Percentiles rank a stretch among this genome's conserved stretches.
These are phyloP conservation scores for Aspergillus bombycis DNA, from an alignment of 2,329 filamentous ascomycete genomes.

Conservation along the genomic window DNA sequence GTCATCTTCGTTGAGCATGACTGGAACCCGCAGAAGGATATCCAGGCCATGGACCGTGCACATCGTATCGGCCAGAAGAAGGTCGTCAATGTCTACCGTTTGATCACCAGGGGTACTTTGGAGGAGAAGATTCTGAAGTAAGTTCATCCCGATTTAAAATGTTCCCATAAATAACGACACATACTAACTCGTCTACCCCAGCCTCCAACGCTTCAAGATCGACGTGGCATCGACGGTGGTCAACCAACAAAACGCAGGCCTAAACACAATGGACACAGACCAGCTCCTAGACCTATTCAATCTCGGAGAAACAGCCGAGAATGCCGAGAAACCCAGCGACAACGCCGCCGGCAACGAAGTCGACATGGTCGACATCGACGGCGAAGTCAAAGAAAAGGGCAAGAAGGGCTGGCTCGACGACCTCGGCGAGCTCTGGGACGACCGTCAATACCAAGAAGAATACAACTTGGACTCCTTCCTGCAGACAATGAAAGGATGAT, in stretches of 20 bases:
- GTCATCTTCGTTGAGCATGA: constrained; percentile 99
- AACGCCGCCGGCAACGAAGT: constrained; percentile 54
- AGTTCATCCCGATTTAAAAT: constrained; percentile 31
- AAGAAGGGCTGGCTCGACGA: constrained; percentile 98
- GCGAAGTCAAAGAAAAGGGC: constrained; percentile 88
- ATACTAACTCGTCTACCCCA: constrained; percentile 43
- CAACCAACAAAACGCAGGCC: constrained; percentile 95
- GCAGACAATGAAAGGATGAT: constrained; percentile 77
- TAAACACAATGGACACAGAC: constrained; percentile 96
- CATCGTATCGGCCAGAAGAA: constrained; percentile 99
- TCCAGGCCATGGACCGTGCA: constrained; percentile 98
- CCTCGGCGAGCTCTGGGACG: constrained; percentile 94
- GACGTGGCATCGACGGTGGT: constrained; percentile 97
- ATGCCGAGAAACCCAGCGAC: constrained; percentile 63
- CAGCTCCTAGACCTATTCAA: constrained; percentile 97
- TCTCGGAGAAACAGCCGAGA: constrained; percentile 69
- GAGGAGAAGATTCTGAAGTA: constrained; percentile 96
- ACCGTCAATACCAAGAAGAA: constrained; percentile 96
- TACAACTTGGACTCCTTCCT: constrained; percentile 95
- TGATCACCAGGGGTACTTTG: constrained; percentile 92
- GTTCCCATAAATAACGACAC: not conserved
- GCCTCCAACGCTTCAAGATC: constrained; percentile 98
- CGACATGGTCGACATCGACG: constrained; percentile 91
- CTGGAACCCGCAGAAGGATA: constrained; percentile 98
- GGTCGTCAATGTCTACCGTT: constrained; percentile 96